Evolutionary conservation across 116 monocot species (phyloP).

Genomic region (Phalaenopsis hybrid): DNA sequence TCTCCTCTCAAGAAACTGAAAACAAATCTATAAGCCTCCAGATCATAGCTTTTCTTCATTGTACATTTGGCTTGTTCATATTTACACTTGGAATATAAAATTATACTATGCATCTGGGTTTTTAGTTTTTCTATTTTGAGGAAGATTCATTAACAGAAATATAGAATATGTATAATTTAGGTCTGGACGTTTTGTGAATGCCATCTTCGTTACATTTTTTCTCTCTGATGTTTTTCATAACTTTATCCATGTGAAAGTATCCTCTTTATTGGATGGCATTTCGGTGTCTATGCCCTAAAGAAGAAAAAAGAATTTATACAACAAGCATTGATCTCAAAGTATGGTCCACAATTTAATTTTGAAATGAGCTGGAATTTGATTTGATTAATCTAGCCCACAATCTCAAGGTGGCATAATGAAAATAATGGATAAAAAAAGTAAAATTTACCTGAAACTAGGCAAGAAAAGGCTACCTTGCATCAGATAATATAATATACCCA

Average conservation of each 20-base stretch:
- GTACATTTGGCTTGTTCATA: not conserved
- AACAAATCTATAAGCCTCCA: not conserved
- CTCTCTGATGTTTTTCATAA: not conserved
- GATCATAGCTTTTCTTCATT: not conserved
- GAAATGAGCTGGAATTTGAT: too few species aligned
- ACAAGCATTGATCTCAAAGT: too few species aligned
- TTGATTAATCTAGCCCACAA: too few species aligned
- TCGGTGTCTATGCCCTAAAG: not conserved
- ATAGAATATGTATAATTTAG: not conserved
- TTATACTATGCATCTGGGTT: not conserved
- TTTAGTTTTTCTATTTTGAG: not conserved
- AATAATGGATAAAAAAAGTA: too few species aligned
- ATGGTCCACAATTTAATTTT: too few species aligned
- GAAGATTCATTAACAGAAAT: not conserved
- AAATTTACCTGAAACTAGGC: too few species aligned
- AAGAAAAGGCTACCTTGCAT: too few species aligned
- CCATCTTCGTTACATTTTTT: not conserved
- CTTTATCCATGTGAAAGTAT: not conserved
- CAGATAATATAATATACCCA: too few species aligned
- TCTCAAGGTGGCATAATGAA: too few species aligned
- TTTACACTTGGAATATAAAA: not conserved
- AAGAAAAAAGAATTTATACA: too few species aligned
- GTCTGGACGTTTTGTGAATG: not conserved
- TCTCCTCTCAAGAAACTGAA: not conserved
- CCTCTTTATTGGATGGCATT: not conserved